Conservation (phyloP, 1,284 basidiomycete species). For the Gymnopus androsaceus region DNA sequence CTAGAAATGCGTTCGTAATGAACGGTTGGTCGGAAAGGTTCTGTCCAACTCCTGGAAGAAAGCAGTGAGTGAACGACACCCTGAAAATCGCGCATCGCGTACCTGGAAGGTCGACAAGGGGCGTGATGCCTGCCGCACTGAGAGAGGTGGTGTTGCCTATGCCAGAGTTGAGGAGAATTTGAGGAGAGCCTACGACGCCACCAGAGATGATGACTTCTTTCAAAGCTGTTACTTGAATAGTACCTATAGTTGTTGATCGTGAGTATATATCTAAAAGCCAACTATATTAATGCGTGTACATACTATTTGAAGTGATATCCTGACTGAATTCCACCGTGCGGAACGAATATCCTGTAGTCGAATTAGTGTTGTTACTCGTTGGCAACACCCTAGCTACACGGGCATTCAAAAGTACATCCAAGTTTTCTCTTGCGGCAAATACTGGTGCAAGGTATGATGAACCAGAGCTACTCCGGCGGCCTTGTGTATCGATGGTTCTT, state of each 20-base stretch:
- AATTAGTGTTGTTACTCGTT: background rate
- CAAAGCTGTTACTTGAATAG: slow-evolving; percentile 14
- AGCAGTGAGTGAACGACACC: too few species aligned
- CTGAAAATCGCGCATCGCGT: too few species aligned
- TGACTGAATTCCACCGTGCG: slow-evolving; percentile 19
- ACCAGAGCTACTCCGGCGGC: slow-evolving; percentile 22
- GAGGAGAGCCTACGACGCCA: slow-evolving; percentile 26
- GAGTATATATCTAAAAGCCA: too few species aligned
- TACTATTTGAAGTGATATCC: background rate
- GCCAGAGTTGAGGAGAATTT: slow-evolving; percentile 34
- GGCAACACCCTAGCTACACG: slow-evolving; percentile 17
- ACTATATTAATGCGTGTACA: too few species aligned
- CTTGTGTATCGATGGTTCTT: slow-evolving; percentile 1
- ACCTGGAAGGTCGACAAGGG: slow-evolving; percentile 27
- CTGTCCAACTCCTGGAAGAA: slow-evolving; percentile 32
- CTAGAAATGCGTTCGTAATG: slow-evolving; percentile 16
- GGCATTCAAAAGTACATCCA: slow-evolving; percentile 22
- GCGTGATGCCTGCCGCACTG: slow-evolving; percentile 24
- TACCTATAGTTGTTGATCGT: slow-evolving; percentile 17
- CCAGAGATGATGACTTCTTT: slow-evolving; percentile 30
- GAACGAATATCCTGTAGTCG: slow-evolving; percentile 1
- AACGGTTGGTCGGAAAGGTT: slow-evolving; percentile 36
- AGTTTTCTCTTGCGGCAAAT: slow-evolving; percentile 18
- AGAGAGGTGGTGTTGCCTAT: slow-evolving; percentile 31
- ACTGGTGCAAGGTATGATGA: slow-evolving; percentile 24